Percentiles rank a stretch among this genome's conserved stretches.
Conservation (phyloP, 495 filamentous ascomycete species). For the Aspergillus bertholletiae region DNA sequence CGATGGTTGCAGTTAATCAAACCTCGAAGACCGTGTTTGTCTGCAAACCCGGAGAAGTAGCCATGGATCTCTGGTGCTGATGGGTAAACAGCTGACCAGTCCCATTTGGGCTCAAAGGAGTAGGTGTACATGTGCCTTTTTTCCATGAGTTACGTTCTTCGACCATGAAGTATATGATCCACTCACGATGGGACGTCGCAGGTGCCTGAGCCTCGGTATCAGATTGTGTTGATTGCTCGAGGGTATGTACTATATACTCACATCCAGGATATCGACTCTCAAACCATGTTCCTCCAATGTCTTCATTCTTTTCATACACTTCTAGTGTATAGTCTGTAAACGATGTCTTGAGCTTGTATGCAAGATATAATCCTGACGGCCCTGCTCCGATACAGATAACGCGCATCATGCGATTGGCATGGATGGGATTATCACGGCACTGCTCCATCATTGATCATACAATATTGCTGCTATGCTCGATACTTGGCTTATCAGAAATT, state of each 20-base stretch:
- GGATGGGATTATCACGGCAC: constrained; percentile 3
- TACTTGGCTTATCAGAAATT: too few species aligned
- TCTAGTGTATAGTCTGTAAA: too few species aligned
- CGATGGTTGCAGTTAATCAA: constrained; percentile 22
- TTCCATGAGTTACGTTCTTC: too few species aligned
- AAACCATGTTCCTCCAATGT: too few species aligned
- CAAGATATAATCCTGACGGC: constrained; percentile 2
- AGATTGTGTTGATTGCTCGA: too few species aligned
- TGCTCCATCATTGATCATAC: not conserved
- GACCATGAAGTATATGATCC: too few species aligned
- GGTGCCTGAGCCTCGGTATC: too few species aligned
- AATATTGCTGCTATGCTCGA: too few species aligned
- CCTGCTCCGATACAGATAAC: constrained; percentile 5
- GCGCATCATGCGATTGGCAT: constrained; percentile 2
- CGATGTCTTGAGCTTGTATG: constrained; percentile 3
- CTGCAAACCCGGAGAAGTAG: constrained; percentile 39
- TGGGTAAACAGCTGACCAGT: constrained; percentile 51
- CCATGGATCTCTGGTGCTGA: constrained; percentile 44
- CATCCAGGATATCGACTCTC: too few species aligned
- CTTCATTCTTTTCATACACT: too few species aligned
- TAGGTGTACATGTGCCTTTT: constrained; percentile 27
- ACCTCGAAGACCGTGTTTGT: constrained; percentile 22
- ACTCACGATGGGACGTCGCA: too few species aligned
- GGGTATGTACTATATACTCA: too few species aligned
- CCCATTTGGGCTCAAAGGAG: constrained; percentile 37